These are phyloP conservation scores for Venturia oleaginea DNA, from an alignment of 2,329 filamentous ascomycete genomes.

Conservation along the genomic window DNA sequence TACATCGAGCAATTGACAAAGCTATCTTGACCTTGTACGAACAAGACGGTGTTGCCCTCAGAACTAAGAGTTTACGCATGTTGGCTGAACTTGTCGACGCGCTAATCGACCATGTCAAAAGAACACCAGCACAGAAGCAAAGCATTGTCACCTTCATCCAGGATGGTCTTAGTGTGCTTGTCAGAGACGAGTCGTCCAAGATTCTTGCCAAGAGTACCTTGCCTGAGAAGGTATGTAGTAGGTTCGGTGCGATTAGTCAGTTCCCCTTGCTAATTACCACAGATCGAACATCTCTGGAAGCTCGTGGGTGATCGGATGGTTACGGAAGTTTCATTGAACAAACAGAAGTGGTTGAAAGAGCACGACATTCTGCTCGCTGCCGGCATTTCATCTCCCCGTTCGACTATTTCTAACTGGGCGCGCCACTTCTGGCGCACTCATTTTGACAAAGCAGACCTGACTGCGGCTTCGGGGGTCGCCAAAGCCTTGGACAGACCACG, in stretches of 20 bases:
- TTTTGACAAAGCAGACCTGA: background rate
- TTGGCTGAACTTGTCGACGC: background rate
- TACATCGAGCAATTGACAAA: background rate
- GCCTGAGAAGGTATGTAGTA: constrained; percentile 5
- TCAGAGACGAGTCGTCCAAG: background rate
- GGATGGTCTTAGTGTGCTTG: background rate
- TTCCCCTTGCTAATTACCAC: background rate
- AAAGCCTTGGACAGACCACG: background rate
- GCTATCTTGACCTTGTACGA: background rate
- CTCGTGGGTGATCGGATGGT: background rate
- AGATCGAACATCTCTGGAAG: constrained; percentile 1
- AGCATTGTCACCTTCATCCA: background rate
- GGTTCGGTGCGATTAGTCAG: background rate
- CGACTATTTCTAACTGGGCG: background rate
- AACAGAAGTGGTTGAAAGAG: constrained; percentile 1
- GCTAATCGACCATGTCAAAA: background rate
- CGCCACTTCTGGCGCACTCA: background rate
- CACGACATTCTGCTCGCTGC: background rate
- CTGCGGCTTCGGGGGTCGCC: background rate
- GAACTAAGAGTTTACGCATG: background rate
- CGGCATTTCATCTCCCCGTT: background rate
- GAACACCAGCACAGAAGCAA: background rate
- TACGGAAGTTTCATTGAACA: background rate
- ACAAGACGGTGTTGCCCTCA: background rate
- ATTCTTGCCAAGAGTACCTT: background rate